Evolutionary conservation across 352 stramenopile genomes (phyloP), one percentile per base, ranked within the genome.

Genomic region (Globisporangium iwayamae): DNA sequence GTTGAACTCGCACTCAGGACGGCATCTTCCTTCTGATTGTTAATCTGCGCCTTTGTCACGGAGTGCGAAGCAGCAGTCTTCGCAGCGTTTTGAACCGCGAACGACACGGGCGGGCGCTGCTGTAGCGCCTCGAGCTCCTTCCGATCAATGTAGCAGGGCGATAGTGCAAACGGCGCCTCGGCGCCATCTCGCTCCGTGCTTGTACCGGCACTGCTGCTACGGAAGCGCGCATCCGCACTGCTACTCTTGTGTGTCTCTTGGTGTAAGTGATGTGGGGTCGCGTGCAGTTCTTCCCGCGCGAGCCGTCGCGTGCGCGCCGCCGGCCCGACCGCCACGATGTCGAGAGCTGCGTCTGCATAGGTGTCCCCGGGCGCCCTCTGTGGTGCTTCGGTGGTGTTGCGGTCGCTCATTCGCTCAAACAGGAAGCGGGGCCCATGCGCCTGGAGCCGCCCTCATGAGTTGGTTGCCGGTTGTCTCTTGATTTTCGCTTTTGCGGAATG

Each of bases 71-170:
- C 9, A n/a, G 25, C 25, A 7, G 51, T 4, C 11, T 41, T 11
- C 10, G 52, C 57, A 4, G 59, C 39, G 34, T 83, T 84, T 11
- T 71, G 69, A 9, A 87, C 74, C 9, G 73, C 56, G 48, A 89
- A 81, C 11, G 70, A 60, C 53, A 89, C 70, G 0, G 75, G 48
- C 36, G 79, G 73, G 16, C 66, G 69, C 32, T 59, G 63, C 57
- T 76, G 75, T 25, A 88, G 61, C 59, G 73, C 63, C 11, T 63
- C 57, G 4, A 85, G 62, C 50, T 72, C 54, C 5, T 56, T 41
- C 0, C 67, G 59, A 16, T 77, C 68, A 41, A 78, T 74, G 51
- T 80, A 78, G 30, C 64, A 60, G 5, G 69, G 60, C 11, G 75
- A 86, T n/a, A 74, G 51, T 38, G 70, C 60, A 39, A 73, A 83